phyloP scores from a whole-genome alignment of 139 green algal genomes.

The Tetraselmis chui region DNA sequence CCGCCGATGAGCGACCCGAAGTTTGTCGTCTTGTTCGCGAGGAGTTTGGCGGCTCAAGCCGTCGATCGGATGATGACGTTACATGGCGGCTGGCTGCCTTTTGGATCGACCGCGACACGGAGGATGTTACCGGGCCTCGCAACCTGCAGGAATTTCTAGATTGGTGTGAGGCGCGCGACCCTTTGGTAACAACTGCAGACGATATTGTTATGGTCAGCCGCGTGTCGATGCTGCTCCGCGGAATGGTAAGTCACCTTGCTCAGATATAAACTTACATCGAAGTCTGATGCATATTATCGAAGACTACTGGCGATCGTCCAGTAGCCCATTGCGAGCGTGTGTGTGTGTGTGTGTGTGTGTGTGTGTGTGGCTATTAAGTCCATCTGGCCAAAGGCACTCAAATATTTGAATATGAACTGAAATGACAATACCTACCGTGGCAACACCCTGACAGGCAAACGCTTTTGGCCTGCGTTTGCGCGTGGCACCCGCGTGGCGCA shows the following conservation, averaged over 20 bases:
- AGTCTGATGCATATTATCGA: no score
- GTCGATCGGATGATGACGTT: conserved; percentile 9
- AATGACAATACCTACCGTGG: no score
- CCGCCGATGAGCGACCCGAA: not conserved
- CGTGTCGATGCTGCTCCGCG: not conserved
- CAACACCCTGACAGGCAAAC: no score
- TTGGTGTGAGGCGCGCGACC: not conserved
- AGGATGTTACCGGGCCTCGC: not conserved
- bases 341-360: no score
- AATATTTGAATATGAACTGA: no score
- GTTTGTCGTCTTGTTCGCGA: not conserved
- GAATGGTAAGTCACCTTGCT: not conserved
- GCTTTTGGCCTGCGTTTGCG: not conserved
- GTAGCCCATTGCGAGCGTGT: no score
- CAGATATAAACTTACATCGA: no score
- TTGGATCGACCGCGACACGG: not conserved
- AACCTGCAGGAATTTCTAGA: conserved; percentile 12
- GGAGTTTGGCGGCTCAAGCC: conserved; percentile 1
- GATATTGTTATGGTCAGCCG: conserved; percentile 1
- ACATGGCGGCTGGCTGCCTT: conserved; percentile 3
- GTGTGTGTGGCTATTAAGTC: no score
- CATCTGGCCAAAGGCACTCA: no score
- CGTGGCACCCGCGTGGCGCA: not conserved
- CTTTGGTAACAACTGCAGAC: not conserved
- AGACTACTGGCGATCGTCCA: no score